These are phyloP conservation scores for Cephalotrichum gorgonifer DNA, from an alignment of 2,329 filamentous ascomycete species.

Conservation along the genomic window DNA sequence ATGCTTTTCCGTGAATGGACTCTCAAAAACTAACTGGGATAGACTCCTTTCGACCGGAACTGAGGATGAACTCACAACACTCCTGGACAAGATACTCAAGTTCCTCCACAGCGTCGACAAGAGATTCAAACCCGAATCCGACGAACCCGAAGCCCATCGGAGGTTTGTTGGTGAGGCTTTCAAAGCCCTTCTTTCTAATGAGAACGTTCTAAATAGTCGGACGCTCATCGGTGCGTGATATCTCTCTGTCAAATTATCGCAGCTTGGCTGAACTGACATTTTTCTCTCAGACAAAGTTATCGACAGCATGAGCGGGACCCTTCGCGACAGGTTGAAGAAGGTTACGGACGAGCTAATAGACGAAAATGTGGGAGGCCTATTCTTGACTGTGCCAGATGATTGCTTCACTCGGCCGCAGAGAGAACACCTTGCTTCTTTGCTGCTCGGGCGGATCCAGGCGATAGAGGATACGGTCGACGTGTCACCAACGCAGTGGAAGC, in stretches of 20 bases:
- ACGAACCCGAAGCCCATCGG: background rate
- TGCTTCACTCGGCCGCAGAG: conserved; percentile 9
- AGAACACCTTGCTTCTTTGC: conserved; percentile 4
- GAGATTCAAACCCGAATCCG: background rate
- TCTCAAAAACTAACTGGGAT: background rate
- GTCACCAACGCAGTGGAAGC: conserved; percentile 8
- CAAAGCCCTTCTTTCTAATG: conserved; percentile 6
- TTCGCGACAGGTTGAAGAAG: background rate
- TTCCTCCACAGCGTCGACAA: background rate
- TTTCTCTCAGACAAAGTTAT: conserved; percentile 6
- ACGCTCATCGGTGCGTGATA: conserved; percentile 4
- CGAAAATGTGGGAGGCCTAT: background rate
- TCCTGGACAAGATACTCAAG: background rate
- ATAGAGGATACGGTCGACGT: background rate
- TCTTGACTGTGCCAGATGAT: conserved; percentile 8
- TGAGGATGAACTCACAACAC: background rate
- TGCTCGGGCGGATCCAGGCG: conserved; percentile 4
- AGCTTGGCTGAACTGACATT: background rate
- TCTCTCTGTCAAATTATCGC: background rate
- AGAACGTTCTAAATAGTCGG: conserved; percentile 10
- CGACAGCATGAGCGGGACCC: conserved; percentile 5
- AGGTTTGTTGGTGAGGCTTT: background rate
- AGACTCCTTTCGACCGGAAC: conserved; percentile 7
- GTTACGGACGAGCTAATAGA: background rate
- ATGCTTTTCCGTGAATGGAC: background rate